Evolutionary conservation across 1,284 basidiomycete genomes (phyloP).

Genomic region (Inonotus hispidus): DNA sequence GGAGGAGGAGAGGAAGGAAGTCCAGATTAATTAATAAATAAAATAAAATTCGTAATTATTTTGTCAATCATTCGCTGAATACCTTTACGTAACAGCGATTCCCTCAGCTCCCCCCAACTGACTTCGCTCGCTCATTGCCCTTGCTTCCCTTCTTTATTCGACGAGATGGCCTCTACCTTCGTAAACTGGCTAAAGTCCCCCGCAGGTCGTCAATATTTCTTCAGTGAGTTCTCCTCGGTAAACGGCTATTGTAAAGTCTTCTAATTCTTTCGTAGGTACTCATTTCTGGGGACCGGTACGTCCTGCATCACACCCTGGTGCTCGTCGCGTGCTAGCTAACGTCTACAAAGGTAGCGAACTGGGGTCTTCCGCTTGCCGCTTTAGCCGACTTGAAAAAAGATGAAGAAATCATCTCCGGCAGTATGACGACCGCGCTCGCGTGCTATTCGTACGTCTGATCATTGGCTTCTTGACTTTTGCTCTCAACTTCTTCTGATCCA

Average conservation of each 20-base stretch:
- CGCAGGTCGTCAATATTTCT: constrained; percentile 87
- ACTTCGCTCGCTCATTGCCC: not conserved
- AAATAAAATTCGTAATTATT: not conserved
- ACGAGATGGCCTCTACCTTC: constrained; percentile 72
- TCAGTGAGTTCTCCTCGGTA: constrained; percentile 65
- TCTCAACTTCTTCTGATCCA: constrained; percentile 15
- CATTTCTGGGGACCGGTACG: constrained; percentile 95
- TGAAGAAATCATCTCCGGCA: constrained; percentile 92
- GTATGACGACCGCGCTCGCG: constrained; percentile 89
- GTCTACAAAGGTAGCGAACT: constrained; percentile 81
- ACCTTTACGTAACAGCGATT: not conserved
- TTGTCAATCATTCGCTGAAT: not conserved
- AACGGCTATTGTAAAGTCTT: not conserved
- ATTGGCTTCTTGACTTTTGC: not conserved
- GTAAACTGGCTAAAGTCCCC: constrained; percentile 84
- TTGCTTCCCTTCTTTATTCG: not conserved
- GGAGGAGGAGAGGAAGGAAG: no score
- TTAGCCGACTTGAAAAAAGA: constrained; percentile 86
- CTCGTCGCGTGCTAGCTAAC: constrained; percentile 9
- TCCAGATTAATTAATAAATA: no score
- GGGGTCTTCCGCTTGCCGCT: constrained; percentile 92
- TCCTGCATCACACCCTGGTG: constrained; percentile 23
- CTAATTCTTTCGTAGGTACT: constrained; percentile 54
- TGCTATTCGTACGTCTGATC: constrained; percentile 78
- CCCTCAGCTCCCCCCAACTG: not conserved